phyloP scores from a whole-genome alignment of 1,284 basidiomycete genomes.

The Papiliotrema terrestris region DNA sequence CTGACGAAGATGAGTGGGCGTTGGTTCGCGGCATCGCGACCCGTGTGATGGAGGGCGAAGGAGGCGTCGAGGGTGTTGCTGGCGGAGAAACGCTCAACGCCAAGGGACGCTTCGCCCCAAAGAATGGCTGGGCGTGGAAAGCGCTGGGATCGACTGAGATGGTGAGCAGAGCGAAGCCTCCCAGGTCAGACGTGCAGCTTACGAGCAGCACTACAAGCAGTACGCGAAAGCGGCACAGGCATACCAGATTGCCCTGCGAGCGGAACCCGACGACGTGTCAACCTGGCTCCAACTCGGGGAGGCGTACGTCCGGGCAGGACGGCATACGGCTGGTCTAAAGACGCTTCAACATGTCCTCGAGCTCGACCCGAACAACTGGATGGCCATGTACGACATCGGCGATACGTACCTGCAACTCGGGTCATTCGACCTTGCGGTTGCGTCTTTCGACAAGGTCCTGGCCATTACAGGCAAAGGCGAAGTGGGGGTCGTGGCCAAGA shows the following conservation, averaged over 20 bases:
- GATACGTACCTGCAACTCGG: constrained; percentile 81
- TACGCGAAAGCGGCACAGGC: constrained; percentile 76
- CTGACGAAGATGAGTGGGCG: constrained; percentile 92
- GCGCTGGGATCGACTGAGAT: constrained; percentile 90
- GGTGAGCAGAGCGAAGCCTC: constrained; percentile 56
- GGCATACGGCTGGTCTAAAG: constrained; percentile 85
- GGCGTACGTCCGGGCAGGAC: constrained; percentile 81
- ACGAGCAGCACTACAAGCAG: constrained; percentile 64
- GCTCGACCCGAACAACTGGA: constrained; percentile 72
- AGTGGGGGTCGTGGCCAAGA: constrained; percentile 66
- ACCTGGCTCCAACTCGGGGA: constrained; percentile 91
- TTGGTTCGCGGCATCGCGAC: constrained; percentile 89
- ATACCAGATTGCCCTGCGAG: constrained; percentile 83
- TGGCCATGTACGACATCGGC: constrained; percentile 77
- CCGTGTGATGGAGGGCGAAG: constrained; percentile 88
- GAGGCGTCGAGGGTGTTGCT: constrained; percentile 64
- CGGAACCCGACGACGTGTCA: constrained; percentile 69
- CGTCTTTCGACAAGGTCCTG: constrained; percentile 62
- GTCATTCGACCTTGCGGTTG: constrained; percentile 69
- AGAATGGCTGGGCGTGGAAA: constrained; percentile 97
- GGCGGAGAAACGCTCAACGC: constrained; percentile 53
- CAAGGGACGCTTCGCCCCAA: constrained; percentile 58
- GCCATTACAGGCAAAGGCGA: constrained; percentile 54
- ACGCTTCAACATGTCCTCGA: constrained; percentile 72
- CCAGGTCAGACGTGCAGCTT: background rate